Conservation (phyloP, 192 early-diverging fungal genomes). For the Coemansia sp. region DNA sequence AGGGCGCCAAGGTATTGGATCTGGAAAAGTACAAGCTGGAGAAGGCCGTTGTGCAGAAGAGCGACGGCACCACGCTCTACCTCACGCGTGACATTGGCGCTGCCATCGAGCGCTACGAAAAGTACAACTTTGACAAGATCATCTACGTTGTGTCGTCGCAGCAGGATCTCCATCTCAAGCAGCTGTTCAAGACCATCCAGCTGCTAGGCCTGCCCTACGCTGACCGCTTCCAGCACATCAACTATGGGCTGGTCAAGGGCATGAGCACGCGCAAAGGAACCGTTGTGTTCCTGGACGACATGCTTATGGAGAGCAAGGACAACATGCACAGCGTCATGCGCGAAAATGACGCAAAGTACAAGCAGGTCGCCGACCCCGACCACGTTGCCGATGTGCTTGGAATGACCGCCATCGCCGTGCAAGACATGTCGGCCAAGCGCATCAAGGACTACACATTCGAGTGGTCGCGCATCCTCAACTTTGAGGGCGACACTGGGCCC, state of each 20-base stretch:
- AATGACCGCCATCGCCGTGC: slow-evolving; percentile 87
- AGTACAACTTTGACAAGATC: slow-evolving; percentile 88
- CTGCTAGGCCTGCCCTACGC: slow-evolving; percentile 81
- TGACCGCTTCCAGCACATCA: slow-evolving; percentile 82
- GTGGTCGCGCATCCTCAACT: slow-evolving; percentile 88
- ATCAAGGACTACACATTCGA: slow-evolving; percentile 95
- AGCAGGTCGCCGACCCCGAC: slow-evolving; percentile 80
- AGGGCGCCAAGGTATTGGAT: slow-evolving; percentile 86
- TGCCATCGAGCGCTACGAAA: slow-evolving; percentile 84
- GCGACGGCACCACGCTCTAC: slow-evolving; percentile 91
- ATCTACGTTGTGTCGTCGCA: slow-evolving; percentile 89
- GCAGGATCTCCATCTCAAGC: slow-evolving; percentile 90
- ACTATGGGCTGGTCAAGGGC: slow-evolving; percentile 91
- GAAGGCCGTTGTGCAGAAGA: slow-evolving; percentile 80
- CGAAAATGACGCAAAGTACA: slow-evolving; percentile 84
- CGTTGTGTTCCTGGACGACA: slow-evolving; percentile 93
- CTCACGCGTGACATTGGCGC: slow-evolving; percentile 97
- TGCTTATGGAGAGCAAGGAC: slow-evolving; percentile 83
- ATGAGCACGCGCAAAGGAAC: slow-evolving; percentile 97
- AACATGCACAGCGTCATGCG: slow-evolving; percentile 91
- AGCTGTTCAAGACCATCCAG: slow-evolving; percentile 92
- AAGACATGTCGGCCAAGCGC: slow-evolving; percentile 88
- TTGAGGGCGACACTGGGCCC: slow-evolving; percentile 99
- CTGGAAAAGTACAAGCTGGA: slow-evolving; percentile 83
- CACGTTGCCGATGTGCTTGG: slow-evolving; percentile 84